phyloP scores from a whole-genome alignment of 768 basidiomycete species.

The Cubamyces sp. region DNA sequence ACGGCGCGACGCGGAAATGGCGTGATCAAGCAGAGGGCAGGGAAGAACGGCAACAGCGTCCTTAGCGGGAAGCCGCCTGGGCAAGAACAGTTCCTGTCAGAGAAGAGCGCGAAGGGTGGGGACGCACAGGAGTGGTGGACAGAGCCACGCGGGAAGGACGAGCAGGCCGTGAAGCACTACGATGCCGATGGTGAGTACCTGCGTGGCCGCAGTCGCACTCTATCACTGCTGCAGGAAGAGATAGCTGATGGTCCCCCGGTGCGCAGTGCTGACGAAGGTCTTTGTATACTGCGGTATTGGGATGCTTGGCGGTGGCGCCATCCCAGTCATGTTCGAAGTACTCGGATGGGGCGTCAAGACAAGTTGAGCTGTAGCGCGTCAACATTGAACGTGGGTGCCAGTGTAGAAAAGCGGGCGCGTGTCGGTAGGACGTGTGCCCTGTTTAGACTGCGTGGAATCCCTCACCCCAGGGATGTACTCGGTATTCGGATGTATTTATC shows the following conservation, averaged over 20 bases:
- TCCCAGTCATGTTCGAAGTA: constrained; percentile 70
- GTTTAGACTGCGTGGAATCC: too few species aligned
- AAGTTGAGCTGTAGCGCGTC: constrained; percentile 5
- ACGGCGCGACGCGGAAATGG: constrained; percentile 25
- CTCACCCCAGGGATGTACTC: too few species aligned
- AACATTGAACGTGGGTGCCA: not conserved
- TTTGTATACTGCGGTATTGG: constrained; percentile 91
- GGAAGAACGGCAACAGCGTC: not conserved
- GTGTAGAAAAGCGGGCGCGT: not conserved
- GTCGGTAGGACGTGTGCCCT: not conserved
- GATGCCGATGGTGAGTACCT: constrained; percentile 79
- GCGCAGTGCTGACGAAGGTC: constrained; percentile 82
- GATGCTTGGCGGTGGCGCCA: constrained; percentile 58
- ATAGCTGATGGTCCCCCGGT: not conserved
- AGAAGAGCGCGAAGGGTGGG: constrained; percentile 8
- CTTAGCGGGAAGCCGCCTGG: not conserved
- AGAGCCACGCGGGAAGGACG: constrained; percentile 1
- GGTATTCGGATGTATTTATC: too few species aligned
- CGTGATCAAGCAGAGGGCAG: constrained; percentile 21
- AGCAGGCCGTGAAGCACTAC: constrained; percentile 62
- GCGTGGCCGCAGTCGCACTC: constrained; percentile 2
- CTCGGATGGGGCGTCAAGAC: constrained; percentile 65
- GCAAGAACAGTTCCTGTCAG: constrained; percentile 3
- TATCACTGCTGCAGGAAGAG: constrained; percentile 1
- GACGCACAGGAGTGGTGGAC: constrained; percentile 13